These are phyloP conservation scores for Coccomyxa subellipsoidea DNA, from an alignment of 163 green algal species.

Conservation along the genomic window DNA sequence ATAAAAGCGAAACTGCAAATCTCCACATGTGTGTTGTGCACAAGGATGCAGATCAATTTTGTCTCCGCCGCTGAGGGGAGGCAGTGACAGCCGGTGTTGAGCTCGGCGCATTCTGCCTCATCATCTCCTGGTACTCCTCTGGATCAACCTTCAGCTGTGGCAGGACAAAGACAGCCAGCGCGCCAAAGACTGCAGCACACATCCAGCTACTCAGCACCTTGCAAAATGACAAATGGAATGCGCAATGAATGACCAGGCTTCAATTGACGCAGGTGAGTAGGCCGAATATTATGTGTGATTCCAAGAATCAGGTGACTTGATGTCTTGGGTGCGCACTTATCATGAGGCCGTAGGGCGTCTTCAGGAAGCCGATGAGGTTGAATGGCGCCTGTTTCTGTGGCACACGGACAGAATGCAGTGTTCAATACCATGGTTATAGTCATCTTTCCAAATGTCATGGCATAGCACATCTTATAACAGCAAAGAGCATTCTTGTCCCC, in stretches of 20 bases:
- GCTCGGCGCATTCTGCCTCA: not conserved
- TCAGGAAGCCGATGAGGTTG: conserved; percentile 37
- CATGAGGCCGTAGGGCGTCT: conserved; percentile 53
- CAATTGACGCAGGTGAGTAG: not conserved
- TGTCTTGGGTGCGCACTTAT: not conserved
- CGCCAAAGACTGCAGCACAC: conserved; percentile 1
- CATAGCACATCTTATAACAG: not conserved
- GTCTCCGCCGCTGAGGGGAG: not conserved
- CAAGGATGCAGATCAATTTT: not conserved
- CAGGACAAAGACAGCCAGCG: conserved; percentile 15
- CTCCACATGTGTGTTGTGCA: not conserved
- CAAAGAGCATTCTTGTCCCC: not conserved
- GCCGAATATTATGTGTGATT: no score
- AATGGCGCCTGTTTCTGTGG: conserved; percentile 28
- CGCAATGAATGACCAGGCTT: not conserved
- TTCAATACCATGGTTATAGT: not conserved
- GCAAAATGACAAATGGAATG: not conserved
- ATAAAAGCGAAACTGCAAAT: no score
- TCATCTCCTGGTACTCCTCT: conserved; percentile 13
- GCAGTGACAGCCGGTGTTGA: not conserved
- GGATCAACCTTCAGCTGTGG: conserved; percentile 10
- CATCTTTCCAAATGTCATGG: not conserved
- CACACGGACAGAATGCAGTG: not conserved
- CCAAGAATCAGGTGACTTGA: not conserved
- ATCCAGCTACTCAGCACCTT: not conserved